phyloP scores from a whole-genome alignment of 2,329 filamentous ascomycete genomes.

The Sclerotinia spermophila region DNA sequence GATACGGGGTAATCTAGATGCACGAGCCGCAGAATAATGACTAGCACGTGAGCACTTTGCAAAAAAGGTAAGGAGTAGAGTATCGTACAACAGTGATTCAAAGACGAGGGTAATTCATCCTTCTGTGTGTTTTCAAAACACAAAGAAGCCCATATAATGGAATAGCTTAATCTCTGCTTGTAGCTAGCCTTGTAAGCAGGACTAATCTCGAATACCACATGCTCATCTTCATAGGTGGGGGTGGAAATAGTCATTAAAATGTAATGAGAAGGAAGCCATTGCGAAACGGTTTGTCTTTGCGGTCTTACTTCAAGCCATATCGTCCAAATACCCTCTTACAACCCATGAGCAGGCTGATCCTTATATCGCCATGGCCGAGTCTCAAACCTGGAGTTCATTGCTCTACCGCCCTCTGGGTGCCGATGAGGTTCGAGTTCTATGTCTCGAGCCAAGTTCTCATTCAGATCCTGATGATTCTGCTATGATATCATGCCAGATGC shows the following conservation, averaged over 20 bases:
- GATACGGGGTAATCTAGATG: neutral
- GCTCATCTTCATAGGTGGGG: neutral
- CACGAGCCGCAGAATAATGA: neutral
- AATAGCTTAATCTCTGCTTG: neutral
- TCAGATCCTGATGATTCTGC: neutral
- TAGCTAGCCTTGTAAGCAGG: neutral
- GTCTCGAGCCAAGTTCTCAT: slow-evolving; percentile 11
- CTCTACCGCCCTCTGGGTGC: neutral
- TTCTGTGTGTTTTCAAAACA: neutral
- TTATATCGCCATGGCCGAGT: neutral
- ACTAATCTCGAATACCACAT: neutral
- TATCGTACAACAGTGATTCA: neutral
- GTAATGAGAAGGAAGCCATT: neutral
- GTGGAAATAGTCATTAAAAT: neutral
- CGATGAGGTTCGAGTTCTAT: slow-evolving; percentile 6
- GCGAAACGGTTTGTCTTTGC: neutral
- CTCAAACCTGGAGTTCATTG: neutral
- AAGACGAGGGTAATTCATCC: neutral
- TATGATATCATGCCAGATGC: slow-evolving; percentile 13
- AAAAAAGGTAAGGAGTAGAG: neutral
- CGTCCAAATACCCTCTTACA: rapidly evolving
- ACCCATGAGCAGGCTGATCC: rapidly evolving
- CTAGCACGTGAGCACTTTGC: neutral
- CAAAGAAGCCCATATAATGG: neutral
- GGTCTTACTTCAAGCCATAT: neutral